Percentiles rank a stretch among this genome's conserved stretches.
phyloP scores from a whole-genome alignment of 2,329 filamentous ascomycete species.

The Colletotrichum sp. region DNA sequence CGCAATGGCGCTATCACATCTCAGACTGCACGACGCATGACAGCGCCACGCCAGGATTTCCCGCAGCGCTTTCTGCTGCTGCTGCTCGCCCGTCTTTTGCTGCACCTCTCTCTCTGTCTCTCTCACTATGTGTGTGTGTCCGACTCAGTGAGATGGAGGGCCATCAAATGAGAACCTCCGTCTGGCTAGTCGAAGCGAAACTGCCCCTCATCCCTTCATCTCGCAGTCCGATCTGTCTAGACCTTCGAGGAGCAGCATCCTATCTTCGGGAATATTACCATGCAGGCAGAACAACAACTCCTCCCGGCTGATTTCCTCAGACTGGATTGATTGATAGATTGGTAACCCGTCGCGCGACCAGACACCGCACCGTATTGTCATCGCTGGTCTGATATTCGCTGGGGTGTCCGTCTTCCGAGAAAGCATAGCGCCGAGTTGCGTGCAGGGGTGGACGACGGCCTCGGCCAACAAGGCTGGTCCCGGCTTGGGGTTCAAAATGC shows the following conservation, averaged over 20 bases:
- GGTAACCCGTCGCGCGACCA: neutral
- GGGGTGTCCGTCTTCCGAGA: neutral
- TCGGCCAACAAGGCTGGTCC: neutral
- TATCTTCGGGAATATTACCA: neutral
- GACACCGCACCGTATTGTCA: neutral
- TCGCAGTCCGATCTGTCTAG: neutral
- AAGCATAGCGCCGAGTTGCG: neutral
- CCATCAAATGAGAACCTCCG: neutral
- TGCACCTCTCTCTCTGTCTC: neutral
- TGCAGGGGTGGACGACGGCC: neutral
- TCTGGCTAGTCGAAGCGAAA: neutral
- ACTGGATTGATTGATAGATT: neutral
- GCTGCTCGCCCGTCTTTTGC: neutral
- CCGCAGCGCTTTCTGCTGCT: neutral
- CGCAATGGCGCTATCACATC: neutral
- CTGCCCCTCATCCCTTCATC: neutral
- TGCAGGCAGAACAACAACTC: neutral
- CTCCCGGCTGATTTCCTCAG: neutral
- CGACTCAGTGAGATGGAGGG: neutral
- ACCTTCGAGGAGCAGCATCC: neutral
- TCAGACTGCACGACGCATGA: conserved; percentile 6
- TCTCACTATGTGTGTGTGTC: neutral
- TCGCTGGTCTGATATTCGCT: neutral
- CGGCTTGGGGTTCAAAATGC: neutral
- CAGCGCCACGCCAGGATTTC: neutral